Base-by-base conservation (phyloP, 2,329 filamentous ascomycete genomes). In the Fusarium xyrophilum region DNA sequence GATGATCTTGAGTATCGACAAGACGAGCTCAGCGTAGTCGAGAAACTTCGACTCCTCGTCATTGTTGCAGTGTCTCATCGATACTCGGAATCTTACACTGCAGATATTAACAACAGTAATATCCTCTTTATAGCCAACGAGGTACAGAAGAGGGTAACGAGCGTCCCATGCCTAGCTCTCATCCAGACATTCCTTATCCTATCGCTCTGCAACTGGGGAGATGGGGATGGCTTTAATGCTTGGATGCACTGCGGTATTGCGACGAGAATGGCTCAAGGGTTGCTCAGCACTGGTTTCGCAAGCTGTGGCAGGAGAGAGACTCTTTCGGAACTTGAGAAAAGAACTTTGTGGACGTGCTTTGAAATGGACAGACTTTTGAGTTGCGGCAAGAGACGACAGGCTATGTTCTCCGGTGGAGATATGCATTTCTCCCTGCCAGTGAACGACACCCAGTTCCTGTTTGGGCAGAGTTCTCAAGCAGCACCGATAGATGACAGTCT, bases 221-320 rank as follows among this genome's bases (percentile, higher is more conserved):
- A 74, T 3, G 70, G 72, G 0, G 70, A 74, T n/a, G 72, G 72
- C 0, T 74, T 74, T 32, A 73, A 61, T 21, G 72, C 72, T 1
- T 74, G 72, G 72, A 74, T 74, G 72, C 72, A 74, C 3, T 70
- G 65, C 0, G 72, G 72, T 0, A 71, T 74, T 23, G 72, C 72
- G 2, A 67, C 69, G 0, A 44, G 72, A 19, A 74, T 74, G 72
- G 72, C 70, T 2, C 72, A 73, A 17, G 72, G 72, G 0, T 19
- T 73, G 1, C 54, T 74, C 2, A 72, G 72, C 12, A 67, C 69
- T 1, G 68, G 71, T 0, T 67, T 73, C 5, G 60, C 68, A 3
- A 62, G 56, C 3, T 68, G 67, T 13, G 59, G 55, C 1, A 73
- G 63, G 7, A 56, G 43, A 8, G 62, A 58, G 2, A 63, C 67